Evolutionary conservation across 2,329 filamentous ascomycete species (phyloP), one percentile per base, ranked within the genome.

Genomic region (Monosporascus cannonballus): DNA sequence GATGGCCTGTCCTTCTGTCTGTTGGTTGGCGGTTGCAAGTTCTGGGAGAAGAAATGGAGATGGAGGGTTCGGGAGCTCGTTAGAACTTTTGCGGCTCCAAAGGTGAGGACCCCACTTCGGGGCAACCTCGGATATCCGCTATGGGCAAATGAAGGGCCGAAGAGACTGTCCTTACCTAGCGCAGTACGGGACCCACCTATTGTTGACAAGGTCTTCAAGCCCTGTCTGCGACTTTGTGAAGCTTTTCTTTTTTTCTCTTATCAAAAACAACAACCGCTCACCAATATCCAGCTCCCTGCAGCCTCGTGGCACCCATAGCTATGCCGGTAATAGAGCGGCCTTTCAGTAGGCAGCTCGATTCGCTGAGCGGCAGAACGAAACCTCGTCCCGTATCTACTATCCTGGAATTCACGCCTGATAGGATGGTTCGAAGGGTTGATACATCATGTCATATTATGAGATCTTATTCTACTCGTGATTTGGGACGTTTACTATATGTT

Each of bases 351-450:
- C 56, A 59, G 49, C 61, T 67, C 56, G 44, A 51, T 61, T 59
- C 51, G 56, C 58, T 65, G 62, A 62, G 69, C 66, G 64, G 67
- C 54, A 68, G 67, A 68, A 57, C 49, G 58, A 69, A 60, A 50
- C 49, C 70, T 81, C 86, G 78, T 83, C 85, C 85, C 85, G 87
- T 90, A 90, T 90, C 87, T 90, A 85, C 87, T 89, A 84, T 86
- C 85, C 85, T 88, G 80, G 86, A 90, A 81, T 85, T 73, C 72
- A 69, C 54, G 75, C 77, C 77, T 90, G 87, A 89, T 81, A 83
- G 84, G 84, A 86, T 84, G 78, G 87, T 86, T 90, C 87, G 87
- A 89, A 86, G 84, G 84, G 84, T 84, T 80, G 85, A 84, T 81
- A 89, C 85, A 89, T 52, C 17, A 39, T 47, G 20, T 20, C 14